Evolutionary conservation across 306 rosid species (phyloP), one percentile per base, ranked within the genome.

Genomic region (Malus sieversii): DNA sequence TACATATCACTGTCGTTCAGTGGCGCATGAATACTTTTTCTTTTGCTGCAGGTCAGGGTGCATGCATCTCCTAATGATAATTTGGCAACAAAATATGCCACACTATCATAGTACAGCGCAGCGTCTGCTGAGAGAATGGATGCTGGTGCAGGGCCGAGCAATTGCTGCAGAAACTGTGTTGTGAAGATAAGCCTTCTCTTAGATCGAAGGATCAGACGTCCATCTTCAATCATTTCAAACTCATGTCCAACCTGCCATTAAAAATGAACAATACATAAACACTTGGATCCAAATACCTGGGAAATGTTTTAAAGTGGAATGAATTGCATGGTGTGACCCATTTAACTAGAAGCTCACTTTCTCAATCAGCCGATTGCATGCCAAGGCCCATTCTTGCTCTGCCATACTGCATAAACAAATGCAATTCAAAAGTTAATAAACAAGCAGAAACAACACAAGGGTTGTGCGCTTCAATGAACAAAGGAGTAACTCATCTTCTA

Each of bases 111-210:
- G 70, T 82, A 64, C 38, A 79, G 78, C 32, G 77, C 73, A 71
- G 82, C 82, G 22, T 87, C 79, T 53, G 85, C 88, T 15, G 85
- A 66, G 61, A 87, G 80, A 64, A 84, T 14, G 30, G 76, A 77
- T 40, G 74, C 48, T 14, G 88, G 85, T 66, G 87, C 75, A 25
- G 91, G 87, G 71, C 74, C 58, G 38, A 87, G 80, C 77, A 87
- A 61, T 52, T 85, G 88, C 84, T 87, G 91, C 82, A 85, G 73
- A 40, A 80, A 73, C 82, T 76, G 81, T 70, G 84, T 80, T 73
- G 91, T 80, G 73, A 53, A 73, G 51, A 81, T 71, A 30, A 87
- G 85, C 82, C 91, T 87, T 80, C 84, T 80, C 82, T 87, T 87
- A 29, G 85, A 71, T 70, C 75, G 84, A 57, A 73, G 73, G 75